Conservation (phyloP, 2,329 filamentous ascomycete species). For the Calonectria leucothoes region DNA sequence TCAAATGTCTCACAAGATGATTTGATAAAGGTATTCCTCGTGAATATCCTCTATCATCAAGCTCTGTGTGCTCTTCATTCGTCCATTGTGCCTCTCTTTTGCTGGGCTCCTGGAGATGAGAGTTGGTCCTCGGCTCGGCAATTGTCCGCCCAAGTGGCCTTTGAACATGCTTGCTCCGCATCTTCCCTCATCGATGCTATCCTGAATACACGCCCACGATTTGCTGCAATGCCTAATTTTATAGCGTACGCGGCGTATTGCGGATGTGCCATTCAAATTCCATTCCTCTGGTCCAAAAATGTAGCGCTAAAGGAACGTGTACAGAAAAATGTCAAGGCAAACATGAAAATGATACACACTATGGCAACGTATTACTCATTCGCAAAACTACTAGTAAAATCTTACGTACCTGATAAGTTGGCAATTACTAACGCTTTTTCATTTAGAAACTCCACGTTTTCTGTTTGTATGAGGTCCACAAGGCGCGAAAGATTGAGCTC, state of each 20-base stretch:
- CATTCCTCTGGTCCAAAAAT: conserved; percentile 36
- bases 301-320: conserved; percentile 24
- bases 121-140: conserved; percentile 25
- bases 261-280: conserved; percentile 35
- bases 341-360: conserved; percentile 27
- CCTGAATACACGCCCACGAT: neutral
- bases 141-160: conserved; percentile 35
- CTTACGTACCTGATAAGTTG: too few species aligned
- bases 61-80: conserved; percentile 34
- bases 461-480: conserved; percentile 15
- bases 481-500: neutral
- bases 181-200: conserved; percentile 22
- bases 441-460: conserved; percentile 18
- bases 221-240: conserved; percentile 27
- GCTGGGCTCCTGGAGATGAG: conserved; percentile 23
- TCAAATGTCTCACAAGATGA: neutral
- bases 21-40: conserved; percentile 11
- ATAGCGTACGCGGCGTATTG: conserved; percentile 36
- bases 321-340: conserved; percentile 25
- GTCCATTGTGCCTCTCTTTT: conserved; percentile 37
- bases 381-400: conserved; percentile 10
- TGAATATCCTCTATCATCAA: conserved; percentile 32
- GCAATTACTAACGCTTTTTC: neutral
- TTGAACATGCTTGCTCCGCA: conserved; percentile 32
- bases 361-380: conserved; percentile 22